Evolutionary conservation across 495 filamentous ascomycete species (phyloP).

Genomic region (Hypoxylon perforatum): DNA sequence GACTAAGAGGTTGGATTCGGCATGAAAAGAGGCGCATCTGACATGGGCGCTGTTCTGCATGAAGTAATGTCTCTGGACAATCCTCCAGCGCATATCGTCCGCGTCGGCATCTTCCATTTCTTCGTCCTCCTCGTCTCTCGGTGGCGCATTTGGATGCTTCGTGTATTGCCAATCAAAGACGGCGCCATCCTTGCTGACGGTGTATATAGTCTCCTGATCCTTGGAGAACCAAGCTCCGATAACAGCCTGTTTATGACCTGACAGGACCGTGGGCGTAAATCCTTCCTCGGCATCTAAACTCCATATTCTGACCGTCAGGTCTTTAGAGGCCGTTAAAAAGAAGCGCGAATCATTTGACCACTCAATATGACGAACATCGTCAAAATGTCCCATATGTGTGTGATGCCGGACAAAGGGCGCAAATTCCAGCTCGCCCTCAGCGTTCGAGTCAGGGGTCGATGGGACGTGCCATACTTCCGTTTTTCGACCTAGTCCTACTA

Average conservation of each 20-base stretch:
- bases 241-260: slow-evolving; percentile 88
- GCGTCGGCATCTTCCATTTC: slow-evolving; percentile 69
- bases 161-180: slow-evolving; percentile 75
- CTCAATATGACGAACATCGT: slow-evolving; percentile 82
- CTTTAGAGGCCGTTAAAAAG: slow-evolving; percentile 89
- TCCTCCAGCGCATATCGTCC: slow-evolving; percentile 78
- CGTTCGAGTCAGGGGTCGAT: slow-evolving; percentile 78
- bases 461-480: slow-evolving; percentile 97
- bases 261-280: slow-evolving; percentile 87
- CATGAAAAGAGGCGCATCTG: slow-evolving; percentile 87
- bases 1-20: slow-evolving; percentile 86
- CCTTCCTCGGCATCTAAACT: slow-evolving; percentile 87
- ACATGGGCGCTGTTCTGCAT: slow-evolving; percentile 89
- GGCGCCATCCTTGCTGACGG: slow-evolving; percentile 67
- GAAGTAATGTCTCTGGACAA: slow-evolving; percentile 88
- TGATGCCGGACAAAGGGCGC: slow-evolving; percentile 92
- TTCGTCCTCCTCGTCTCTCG: slow-evolving; percentile 67
- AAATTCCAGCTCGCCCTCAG: slow-evolving; percentile 89
- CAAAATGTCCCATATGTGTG: slow-evolving; percentile 87
- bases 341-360: slow-evolving; percentile 97
- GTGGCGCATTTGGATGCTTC: slow-evolving; percentile 59
- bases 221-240: slow-evolving; percentile 91
- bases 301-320: slow-evolving; percentile 94
- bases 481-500: slow-evolving; percentile 82
- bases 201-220: slow-evolving; percentile 80